Evolutionary conservation across 2,329 filamentous ascomycete genomes (phyloP).

Genomic region (Apiospora sp.): DNA sequence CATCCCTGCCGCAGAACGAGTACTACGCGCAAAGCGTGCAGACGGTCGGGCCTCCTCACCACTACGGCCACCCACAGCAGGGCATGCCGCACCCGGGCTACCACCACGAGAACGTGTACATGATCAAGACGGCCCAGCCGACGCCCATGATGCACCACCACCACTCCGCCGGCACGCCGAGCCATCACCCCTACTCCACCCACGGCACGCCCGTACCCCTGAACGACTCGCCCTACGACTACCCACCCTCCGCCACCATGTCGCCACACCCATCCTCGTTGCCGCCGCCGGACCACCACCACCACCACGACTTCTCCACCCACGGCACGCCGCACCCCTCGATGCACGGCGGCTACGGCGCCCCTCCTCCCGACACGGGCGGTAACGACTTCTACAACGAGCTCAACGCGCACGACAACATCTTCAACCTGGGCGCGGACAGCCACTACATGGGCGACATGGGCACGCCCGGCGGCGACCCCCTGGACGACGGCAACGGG

Average conservation of each 20-base stretch:
- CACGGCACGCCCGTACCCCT: slow-evolving; percentile 18
- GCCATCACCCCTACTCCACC: slow-evolving; percentile 12
- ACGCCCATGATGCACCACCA: slow-evolving; percentile 19
- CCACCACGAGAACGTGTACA: slow-evolving; percentile 23
- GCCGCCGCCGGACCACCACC: slow-evolving; percentile 3
- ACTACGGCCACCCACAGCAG: slow-evolving; percentile 5
- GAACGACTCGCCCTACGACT: slow-evolving; percentile 1
- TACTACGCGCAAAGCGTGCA: slow-evolving; percentile 19
- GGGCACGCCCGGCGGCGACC: not conserved
- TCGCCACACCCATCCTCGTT: not conserved
- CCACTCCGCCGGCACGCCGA: not conserved
- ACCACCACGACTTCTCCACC: not conserved
- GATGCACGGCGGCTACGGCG: slow-evolving; percentile 15
- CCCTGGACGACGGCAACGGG: not conserved
- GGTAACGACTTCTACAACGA: slow-evolving; percentile 22
- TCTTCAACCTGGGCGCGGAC: slow-evolving; percentile 9
- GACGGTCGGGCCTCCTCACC: not conserved
- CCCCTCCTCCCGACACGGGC: not conserved
- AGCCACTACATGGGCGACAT: slow-evolving; percentile 13
- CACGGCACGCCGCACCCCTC: not conserved
- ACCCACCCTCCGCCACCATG: slow-evolving; percentile 21
- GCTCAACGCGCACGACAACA: slow-evolving; percentile 8
- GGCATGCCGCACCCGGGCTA: slow-evolving; percentile 21
- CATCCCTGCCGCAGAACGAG: not conserved
- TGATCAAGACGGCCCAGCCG: slow-evolving; percentile 15